These are phyloP conservation scores for Hordeum vulgare DNA, from an alignment of 176 grass and related monocot species.

Conservation along the genomic window DNA sequence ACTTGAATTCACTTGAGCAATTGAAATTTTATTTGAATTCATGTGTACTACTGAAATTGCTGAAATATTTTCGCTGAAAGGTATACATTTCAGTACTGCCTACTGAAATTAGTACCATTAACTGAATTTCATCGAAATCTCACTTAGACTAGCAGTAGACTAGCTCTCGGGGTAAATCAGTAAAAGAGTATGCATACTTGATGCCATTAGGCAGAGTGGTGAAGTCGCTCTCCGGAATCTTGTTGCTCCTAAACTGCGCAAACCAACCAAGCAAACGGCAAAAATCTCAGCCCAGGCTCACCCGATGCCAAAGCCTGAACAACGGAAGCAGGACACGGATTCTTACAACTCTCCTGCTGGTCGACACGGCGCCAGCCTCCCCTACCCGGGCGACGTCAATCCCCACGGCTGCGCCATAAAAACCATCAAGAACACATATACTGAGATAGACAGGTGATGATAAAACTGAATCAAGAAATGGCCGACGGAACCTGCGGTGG, in stretches of 20 bases:
- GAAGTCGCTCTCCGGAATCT: constrained; percentile 89
- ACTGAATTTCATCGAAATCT: too few species aligned
- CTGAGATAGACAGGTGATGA: neutral
- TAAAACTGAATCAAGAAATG: neutral
- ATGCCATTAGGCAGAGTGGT: constrained; percentile 78
- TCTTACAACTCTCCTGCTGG: constrained; percentile 94
- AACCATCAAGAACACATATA: neutral
- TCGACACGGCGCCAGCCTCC: constrained; percentile 67
- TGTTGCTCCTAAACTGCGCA: constrained; percentile 64
- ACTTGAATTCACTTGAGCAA: too few species aligned
- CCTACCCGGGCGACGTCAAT: constrained; percentile 19
- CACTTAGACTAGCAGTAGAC: too few species aligned
- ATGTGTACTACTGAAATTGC: too few species aligned
- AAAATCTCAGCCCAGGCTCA: neutral
- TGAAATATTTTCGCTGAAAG: too few species aligned
- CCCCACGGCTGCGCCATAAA: constrained; percentile 17
- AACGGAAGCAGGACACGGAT: neutral
- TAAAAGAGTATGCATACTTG: constrained; percentile 45
- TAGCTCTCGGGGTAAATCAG: neutral
- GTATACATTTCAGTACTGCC: too few species aligned
- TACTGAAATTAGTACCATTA: too few species aligned
- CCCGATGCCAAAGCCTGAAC: neutral
- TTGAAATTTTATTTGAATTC: too few species aligned
- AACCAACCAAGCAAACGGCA: constrained; percentile 17
- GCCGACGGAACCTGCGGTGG: constrained; percentile 21